These are phyloP conservation scores for Phytopythium kandeliae DNA, from an alignment of 352 stramenopile species.

Conservation along the genomic window DNA sequence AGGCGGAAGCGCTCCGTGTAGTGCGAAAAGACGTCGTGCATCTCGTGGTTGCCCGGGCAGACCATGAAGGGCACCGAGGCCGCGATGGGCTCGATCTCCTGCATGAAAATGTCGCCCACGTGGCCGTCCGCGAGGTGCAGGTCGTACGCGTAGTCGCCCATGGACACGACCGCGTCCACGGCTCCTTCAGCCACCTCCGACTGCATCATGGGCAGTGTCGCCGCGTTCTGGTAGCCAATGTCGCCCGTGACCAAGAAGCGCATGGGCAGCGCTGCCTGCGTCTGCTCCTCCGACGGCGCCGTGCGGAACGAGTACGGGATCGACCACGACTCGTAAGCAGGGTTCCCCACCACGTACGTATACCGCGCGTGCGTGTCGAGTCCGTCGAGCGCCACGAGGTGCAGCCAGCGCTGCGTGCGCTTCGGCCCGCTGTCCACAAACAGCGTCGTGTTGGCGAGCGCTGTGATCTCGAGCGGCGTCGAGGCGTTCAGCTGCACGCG, in stretches of 20 bases:
- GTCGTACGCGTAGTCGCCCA: slow-evolving; percentile 89
- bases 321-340: slow-evolving; percentile 62
- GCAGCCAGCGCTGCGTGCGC: slow-evolving; percentile 52
- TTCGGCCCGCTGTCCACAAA: slow-evolving; percentile 67
- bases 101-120: slow-evolving; percentile 89
- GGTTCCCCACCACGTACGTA: slow-evolving; percentile 81
- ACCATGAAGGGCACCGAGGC: slow-evolving; percentile 87
- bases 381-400: slow-evolving; percentile 57
- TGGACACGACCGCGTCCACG: slow-evolving; percentile 79
- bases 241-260: slow-evolving; percentile 81
- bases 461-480: slow-evolving; percentile 28
- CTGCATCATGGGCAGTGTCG: slow-evolving; percentile 86
- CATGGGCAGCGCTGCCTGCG: slow-evolving; percentile 27
- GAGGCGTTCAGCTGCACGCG: slow-evolving; percentile 27
- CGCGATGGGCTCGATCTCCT: slow-evolving; percentile 83
- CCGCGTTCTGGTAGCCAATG: slow-evolving; percentile 87
- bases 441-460: slow-evolving; percentile 44
- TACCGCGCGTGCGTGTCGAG: slow-evolving; percentile 65
- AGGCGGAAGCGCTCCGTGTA: slow-evolving; percentile 84
- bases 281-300: slow-evolving; percentile 30
- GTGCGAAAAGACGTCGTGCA: slow-evolving; percentile 75
- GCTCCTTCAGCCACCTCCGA: slow-evolving; percentile 68
- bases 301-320: slow-evolving; percentile 79
- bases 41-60: slow-evolving; percentile 89
- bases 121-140: slow-evolving; percentile 72